phyloP scores from a whole-genome alignment of 2,329 filamentous ascomycete genomes.

The Paradendryphiella salina region DNA sequence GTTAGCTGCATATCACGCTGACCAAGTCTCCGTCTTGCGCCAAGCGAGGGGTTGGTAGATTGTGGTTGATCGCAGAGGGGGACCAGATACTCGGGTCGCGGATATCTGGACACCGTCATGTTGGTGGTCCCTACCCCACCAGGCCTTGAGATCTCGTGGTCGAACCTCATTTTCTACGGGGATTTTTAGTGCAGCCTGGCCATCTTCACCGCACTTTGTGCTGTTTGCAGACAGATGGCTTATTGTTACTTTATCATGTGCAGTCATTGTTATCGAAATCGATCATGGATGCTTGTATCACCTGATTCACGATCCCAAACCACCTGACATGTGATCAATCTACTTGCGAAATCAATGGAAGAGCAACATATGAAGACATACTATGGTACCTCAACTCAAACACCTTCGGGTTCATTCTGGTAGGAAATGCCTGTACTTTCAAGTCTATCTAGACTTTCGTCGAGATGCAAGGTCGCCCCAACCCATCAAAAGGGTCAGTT shows the following conservation, averaged over 20 bases:
- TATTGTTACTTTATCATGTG: not conserved
- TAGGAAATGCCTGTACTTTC: constrained; percentile 1
- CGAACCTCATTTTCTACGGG: not conserved
- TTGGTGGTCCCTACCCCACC: not conserved
- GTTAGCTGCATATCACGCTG: constrained; percentile 32
- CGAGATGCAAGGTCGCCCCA: not conserved
- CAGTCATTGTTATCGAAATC: not conserved
- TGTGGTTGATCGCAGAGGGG: constrained; percentile 7
- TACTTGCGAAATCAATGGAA: constrained; percentile 15
- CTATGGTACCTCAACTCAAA: constrained; percentile 19
- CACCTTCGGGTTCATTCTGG: constrained; percentile 12
- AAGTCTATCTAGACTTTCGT: not conserved
- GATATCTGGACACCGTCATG: constrained; percentile 5
- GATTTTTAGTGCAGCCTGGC: not conserved
- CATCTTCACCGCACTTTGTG: constrained; percentile 2
- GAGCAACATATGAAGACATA: constrained; percentile 14
- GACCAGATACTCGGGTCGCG: constrained; percentile 8
- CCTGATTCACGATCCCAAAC: constrained; percentile 8
- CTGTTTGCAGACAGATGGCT: not conserved
- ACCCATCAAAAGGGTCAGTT: not conserved
- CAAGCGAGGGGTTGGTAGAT: constrained; percentile 30
- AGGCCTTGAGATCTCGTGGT: not conserved
- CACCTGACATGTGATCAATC: constrained; percentile 19
- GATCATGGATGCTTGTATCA: not conserved
- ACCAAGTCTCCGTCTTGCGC: constrained; percentile 15